A percentile compares a stretch with the other conserved stretches of the same genome.
Evolutionary conservation across 768 basidiomycete genomes (phyloP).

Genomic region (Suillus bovinus): DNA sequence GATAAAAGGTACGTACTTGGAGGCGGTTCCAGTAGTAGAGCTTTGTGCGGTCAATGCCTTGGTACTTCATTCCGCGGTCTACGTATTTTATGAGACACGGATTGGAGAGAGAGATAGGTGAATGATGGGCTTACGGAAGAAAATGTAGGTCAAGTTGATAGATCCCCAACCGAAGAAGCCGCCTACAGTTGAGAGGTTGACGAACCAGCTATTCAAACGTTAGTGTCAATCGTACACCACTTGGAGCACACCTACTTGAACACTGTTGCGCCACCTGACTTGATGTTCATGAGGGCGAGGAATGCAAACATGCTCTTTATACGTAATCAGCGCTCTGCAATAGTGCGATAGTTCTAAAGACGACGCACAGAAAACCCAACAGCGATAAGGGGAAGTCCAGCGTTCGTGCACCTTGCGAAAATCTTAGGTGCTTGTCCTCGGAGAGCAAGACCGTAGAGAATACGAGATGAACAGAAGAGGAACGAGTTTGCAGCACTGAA

Average conservation of each 20-base stretch:
- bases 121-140: conserved; percentile 51
- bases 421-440: conserved; percentile 52
- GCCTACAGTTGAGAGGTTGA: conserved; percentile 63
- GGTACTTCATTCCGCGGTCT: conserved; percentile 68
- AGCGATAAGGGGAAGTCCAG: conserved; percentile 50
- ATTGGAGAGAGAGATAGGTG: conserved; percentile 1
- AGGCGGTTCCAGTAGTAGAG: conserved; percentile 62
- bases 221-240: conserved; percentile 1
- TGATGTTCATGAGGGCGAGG: conserved; percentile 67
- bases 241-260: conserved; percentile 20
- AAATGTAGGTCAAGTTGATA: conserved; percentile 72
- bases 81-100: conserved; percentile 8
- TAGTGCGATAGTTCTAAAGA: conserved; percentile 9
- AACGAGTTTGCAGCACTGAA: conserved; percentile 71
- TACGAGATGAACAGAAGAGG: conserved; percentile 52
- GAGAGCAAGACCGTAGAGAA: conserved; percentile 44
- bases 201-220: conserved; percentile 55
- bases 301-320: conserved; percentile 40
- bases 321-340: conserved; percentile 1
- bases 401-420: conserved; percentile 47
- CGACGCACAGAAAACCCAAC: conserved; percentile 29
- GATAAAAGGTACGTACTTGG: conserved; percentile 33
- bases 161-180: conserved; percentile 70
- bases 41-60: conserved; percentile 62
- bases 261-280: conserved; percentile 47